Evolutionary conservation across 1,284 basidiomycete species (phyloP).

Genomic region (Pseudomicrostroma phylloplanum): DNA sequence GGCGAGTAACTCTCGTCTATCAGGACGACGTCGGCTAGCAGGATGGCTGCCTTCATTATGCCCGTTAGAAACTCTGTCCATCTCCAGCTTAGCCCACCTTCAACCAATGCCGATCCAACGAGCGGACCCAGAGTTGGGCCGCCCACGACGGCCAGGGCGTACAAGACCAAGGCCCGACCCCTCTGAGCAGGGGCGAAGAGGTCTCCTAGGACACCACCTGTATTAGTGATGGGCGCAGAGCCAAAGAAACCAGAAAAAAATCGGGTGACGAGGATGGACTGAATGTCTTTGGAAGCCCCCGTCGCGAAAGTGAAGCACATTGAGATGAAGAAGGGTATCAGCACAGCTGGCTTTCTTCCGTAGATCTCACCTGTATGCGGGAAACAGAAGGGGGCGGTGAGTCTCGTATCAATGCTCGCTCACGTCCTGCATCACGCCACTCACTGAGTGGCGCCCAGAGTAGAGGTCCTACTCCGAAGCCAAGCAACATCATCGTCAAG

Average conservation of each 20-base stretch:
- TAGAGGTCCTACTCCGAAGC: neutral
- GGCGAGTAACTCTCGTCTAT: slow-evolving; percentile 13
- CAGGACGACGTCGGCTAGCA: slow-evolving; percentile 9
- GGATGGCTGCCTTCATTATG: slow-evolving; percentile 10
- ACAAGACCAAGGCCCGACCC: slow-evolving; percentile 9
- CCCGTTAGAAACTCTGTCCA: slow-evolving; percentile 15
- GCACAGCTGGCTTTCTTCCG: neutral
- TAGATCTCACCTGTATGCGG: neutral
- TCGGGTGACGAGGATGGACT: slow-evolving; percentile 10
- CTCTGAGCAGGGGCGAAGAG: slow-evolving; percentile 8
- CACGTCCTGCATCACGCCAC: too few species aligned
- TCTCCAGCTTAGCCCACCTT: slow-evolving; percentile 5
- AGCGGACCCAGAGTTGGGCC: slow-evolving; percentile 15
- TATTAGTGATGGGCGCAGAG: slow-evolving; percentile 13
- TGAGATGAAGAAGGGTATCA: neutral
- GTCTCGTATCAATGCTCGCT: too few species aligned
- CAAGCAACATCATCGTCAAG: neutral
- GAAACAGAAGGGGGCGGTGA: too few species aligned
- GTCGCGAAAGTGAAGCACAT: slow-evolving; percentile 1
- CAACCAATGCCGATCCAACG: slow-evolving; percentile 11
- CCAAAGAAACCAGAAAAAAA: slow-evolving; percentile 17
- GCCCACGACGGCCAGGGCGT: slow-evolving; percentile 12
- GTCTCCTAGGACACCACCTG: slow-evolving; percentile 13
- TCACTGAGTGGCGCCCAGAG: neutral
- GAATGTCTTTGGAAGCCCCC: slow-evolving; percentile 9